phyloP scores from a whole-genome alignment of 2,329 filamentous ascomycete genomes.

The Pseudopithomyces chartarum region DNA sequence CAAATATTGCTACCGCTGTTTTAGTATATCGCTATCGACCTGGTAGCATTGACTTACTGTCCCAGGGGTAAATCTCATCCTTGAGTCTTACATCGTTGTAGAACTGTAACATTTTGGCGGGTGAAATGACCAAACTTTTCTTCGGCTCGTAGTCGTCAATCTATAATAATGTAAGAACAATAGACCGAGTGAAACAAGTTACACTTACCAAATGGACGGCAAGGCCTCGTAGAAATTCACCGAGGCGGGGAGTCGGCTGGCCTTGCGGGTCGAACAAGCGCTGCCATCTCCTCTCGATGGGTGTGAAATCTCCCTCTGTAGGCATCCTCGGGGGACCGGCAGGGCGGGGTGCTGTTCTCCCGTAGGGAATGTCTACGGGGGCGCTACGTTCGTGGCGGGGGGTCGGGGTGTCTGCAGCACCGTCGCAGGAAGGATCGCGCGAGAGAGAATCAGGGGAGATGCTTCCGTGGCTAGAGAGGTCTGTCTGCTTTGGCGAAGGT shows the following conservation, averaged over 20 bases:
- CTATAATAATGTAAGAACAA: conserved; percentile 46
- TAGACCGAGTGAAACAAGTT: not conserved
- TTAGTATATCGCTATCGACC: conserved; percentile 12
- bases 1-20: conserved; percentile 45
- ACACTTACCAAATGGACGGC: conserved; percentile 71
- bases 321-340: conserved; percentile 33
- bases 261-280: conserved; percentile 72
- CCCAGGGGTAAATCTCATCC: conserved; percentile 71
- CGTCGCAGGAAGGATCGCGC: conserved; percentile 38
- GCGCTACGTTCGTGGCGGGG: conserved; percentile 30
- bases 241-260: conserved; percentile 69
- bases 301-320: conserved; percentile 42
- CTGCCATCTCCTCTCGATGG: conserved; percentile 74
- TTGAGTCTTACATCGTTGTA: conserved; percentile 70
- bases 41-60: conserved; percentile 54
- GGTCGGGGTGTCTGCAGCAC: conserved; percentile 35
- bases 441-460: conserved; percentile 43
- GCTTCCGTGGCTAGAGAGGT: conserved; percentile 35
- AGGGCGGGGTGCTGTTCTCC: conserved; percentile 32
- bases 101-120: conserved; percentile 74
- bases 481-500: conserved; percentile 55
- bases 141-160: conserved; percentile 72
- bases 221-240: conserved; percentile 73
- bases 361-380: conserved; percentile 31
- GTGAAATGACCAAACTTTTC: conserved; percentile 72